Conservation (phyloP, 116 monocot species). For the Phalaenopsis hybrid region DNA sequence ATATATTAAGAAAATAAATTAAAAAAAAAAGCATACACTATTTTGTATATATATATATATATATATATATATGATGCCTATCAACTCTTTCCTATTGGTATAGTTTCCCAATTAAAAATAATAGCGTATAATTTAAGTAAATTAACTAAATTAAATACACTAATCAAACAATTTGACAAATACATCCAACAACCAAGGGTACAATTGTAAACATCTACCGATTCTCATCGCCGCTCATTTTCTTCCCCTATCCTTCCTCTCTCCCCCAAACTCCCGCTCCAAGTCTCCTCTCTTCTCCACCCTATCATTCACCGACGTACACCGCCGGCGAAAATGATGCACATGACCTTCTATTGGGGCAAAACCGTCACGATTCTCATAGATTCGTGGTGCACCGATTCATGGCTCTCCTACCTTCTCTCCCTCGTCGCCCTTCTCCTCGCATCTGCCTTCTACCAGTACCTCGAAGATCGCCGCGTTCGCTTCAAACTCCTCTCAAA, state of each 20-base stretch:
- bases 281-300: neutral
- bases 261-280: neutral
- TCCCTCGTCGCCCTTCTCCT: slow-evolving; percentile 67
- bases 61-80: too few species aligned
- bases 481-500: slow-evolving; percentile 11
- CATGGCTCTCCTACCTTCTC: slow-evolving; percentile 65
- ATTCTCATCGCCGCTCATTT: neutral
- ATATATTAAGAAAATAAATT: neutral
- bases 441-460: slow-evolving; percentile 83
- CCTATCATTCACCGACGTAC: neutral
- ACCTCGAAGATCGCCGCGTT: slow-evolving; percentile 66
- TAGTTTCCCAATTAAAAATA: too few species aligned
- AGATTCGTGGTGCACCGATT: slow-evolving; percentile 63
- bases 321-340: slow-evolving; percentile 63
- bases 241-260: too few species aligned
- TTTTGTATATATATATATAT: too few species aligned
- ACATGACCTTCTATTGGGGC: slow-evolving; percentile 99
- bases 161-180: neutral
- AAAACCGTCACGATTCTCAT: slow-evolving; percentile 76
- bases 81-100: too few species aligned
- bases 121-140: too few species aligned
- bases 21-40: too few species aligned
- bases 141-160: too few species aligned
- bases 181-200: neutral
- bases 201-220: neutral